A percentile compares a stretch with the other conserved stretches of the same genome.
Evolutionary conservation across 1,284 basidiomycete genomes (phyloP).

Genomic region (Pseudozyma hubeiensis): DNA sequence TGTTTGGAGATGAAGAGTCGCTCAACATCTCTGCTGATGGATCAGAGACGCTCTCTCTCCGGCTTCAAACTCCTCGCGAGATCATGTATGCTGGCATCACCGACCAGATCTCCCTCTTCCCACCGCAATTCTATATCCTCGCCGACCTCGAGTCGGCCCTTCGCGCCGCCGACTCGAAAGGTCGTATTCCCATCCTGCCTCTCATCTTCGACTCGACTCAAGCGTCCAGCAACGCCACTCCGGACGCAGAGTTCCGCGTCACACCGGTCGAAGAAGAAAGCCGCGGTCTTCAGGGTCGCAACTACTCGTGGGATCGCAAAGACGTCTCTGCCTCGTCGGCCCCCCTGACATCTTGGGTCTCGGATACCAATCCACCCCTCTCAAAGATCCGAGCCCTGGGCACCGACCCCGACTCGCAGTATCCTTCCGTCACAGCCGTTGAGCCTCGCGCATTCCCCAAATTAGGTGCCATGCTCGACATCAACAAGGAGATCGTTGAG

Average conservation of each 20-base stretch:
- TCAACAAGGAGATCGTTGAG: conserved; percentile 28
- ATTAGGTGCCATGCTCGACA: conserved; percentile 42
- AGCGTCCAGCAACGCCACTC: conserved; percentile 14
- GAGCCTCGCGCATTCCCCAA: conserved; percentile 51
- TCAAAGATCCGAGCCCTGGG: conserved; percentile 32
- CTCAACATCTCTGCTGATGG: conserved; percentile 56
- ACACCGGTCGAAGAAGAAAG: conserved; percentile 59
- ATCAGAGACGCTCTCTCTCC: conserved; percentile 53
- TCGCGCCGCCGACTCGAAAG: conserved; percentile 2
- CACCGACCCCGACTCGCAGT: conserved; percentile 20
- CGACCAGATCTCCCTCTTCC: conserved; percentile 58
- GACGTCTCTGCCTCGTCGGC: conserved; percentile 6
- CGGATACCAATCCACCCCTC: conserved; percentile 39
- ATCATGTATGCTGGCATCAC: conserved; percentile 53
- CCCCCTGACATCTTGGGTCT: conserved; percentile 35
- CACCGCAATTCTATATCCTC: conserved; percentile 63
- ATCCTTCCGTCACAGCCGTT: conserved; percentile 47
- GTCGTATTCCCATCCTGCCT: conserved; percentile 28
- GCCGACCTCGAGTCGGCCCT: conserved; percentile 54
- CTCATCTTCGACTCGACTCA: conserved; percentile 48
- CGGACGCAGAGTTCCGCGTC: conserved; percentile 42
- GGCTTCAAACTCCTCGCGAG: conserved; percentile 43
- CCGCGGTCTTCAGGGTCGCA: conserved; percentile 36
- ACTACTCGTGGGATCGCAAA: conserved; percentile 58
- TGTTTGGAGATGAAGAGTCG: conserved; percentile 39